Base-by-base conservation (phyloP, 805 yeast species). In the Saccharomycopsis olivae region DNA sequence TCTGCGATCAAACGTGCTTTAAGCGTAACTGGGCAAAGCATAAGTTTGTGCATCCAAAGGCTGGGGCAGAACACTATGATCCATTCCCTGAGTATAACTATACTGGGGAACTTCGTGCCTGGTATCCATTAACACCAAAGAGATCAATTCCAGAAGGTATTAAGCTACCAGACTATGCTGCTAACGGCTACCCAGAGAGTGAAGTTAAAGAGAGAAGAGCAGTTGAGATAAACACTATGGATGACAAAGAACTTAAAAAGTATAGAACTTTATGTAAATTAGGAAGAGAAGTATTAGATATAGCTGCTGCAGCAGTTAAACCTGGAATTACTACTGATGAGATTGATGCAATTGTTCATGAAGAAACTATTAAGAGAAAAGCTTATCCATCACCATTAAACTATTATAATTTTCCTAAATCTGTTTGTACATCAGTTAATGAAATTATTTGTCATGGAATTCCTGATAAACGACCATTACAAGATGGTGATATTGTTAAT, bases 401-500 rank as follows among this genome's bases (percentile, higher is more conserved):
- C 64, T 92, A 92, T 64, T 88, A 79, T 64, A 83, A 86, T 60
- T 92, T 75, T 64, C 96, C 97, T 32, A 88, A 87, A 57, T 76
- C 92, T 17, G 72, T 85, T 31, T 92, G 98, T 62, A 86, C 95
- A 1, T 86, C 96, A 2, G 80, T 92, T 33, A 92, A 92, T 60
- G 98, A 92, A 65, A 78, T 87, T 43, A 83, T 92, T 46, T 92
- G 98, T 58, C 98, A 92, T 60, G 98, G 98, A 48, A 83, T 92
- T 44, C 98, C 98, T 20, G 98, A 92, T 61, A 71, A 83, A 62
- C 72, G 88, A 40, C 78, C 77, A 25, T 69, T 92, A 48, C 64
- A 84, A 58, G 97, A 89, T 50, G 98, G 98, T 44, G 98, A 92
- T 57, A 89, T 92, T 50, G 72, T 92, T 46, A 92, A 92, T 56